Evolutionary conservation across 73 alveolate species (phyloP).

Genomic region (Tetrahymena elliotti): DNA sequence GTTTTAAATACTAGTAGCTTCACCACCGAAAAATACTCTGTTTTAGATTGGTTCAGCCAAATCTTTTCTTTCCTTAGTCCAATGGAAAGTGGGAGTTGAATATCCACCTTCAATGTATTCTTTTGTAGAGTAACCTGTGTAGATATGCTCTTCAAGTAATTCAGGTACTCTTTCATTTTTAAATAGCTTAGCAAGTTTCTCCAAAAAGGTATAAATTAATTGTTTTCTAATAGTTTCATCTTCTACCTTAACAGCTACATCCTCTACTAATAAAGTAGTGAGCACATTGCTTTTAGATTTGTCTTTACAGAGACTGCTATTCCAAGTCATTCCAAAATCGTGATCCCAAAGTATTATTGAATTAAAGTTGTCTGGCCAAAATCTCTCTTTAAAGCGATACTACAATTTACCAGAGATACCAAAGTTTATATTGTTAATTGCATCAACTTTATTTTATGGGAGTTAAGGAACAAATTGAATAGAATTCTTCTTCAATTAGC

Average conservation of each 20-base stretch:
- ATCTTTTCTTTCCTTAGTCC: not conserved
- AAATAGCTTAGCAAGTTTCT: not conserved
- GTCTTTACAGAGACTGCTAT: not conserved
- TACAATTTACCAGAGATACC: not conserved
- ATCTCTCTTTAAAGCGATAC: not conserved
- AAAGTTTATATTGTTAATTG: not conserved
- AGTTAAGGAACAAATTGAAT: not conserved
- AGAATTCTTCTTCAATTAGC: not conserved
- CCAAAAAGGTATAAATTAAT: not conserved
- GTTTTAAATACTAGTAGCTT: not conserved
- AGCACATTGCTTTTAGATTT: not conserved
- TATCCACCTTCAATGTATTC: not conserved
- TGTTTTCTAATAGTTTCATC: not conserved
- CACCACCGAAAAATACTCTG: not conserved
- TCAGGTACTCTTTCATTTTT: not conserved
- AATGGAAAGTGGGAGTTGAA: not conserved
- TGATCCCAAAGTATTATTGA: not conserved
- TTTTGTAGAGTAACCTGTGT: not conserved
- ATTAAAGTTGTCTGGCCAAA: not conserved
- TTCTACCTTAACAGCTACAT: not conserved
- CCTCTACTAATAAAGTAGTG: not conserved
- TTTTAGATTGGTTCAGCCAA: not conserved
- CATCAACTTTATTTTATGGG: not conserved
- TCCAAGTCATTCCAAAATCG: not conserved
- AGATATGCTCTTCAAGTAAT: not conserved